Percentiles rank a stretch among this genome's conserved stretches.
Evolutionary conservation across 1,284 basidiomycete genomes (phyloP).

Genomic region (Phellinidium pouzarii): DNA sequence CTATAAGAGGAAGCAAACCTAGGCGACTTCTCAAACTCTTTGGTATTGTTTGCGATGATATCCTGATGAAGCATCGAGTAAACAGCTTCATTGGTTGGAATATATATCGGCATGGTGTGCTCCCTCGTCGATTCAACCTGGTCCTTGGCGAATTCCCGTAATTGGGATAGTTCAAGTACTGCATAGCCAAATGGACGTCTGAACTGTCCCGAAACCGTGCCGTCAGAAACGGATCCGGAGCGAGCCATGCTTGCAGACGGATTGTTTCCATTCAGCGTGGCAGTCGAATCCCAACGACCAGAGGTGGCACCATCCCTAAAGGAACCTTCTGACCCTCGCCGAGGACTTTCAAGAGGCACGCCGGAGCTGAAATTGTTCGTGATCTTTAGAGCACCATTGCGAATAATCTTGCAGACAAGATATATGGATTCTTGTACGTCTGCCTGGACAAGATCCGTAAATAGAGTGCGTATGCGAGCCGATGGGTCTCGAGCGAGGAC

Average conservation of each 20-base stretch:
- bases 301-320: slow-evolving; percentile 25
- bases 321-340: slow-evolving; percentile 49
- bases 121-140: slow-evolving; percentile 60
- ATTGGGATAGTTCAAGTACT: slow-evolving; percentile 77
- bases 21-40: slow-evolving; percentile 80
- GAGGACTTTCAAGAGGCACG: slow-evolving; percentile 35
- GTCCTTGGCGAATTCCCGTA: slow-evolving; percentile 62
- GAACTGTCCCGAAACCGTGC: slow-evolving; percentile 33
- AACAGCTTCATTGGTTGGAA: slow-evolving; percentile 75
- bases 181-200: slow-evolving; percentile 93
- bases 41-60: slow-evolving; percentile 75
- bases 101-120: slow-evolving; percentile 84
- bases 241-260: slow-evolving; percentile 24
- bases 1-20: slow-evolving; percentile 43
- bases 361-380: slow-evolving; percentile 48
- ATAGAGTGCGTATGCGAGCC: slow-evolving; percentile 74
- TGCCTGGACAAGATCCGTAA: slow-evolving; percentile 79
- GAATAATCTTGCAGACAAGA: slow-evolving; percentile 85
- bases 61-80: slow-evolving; percentile 95
- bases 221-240: slow-evolving; percentile 13
- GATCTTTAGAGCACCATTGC: slow-evolving; percentile 83
- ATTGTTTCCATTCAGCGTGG: slow-evolving; percentile 24
- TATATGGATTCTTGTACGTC: slow-evolving; percentile 83
- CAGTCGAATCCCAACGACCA: slow-evolving; percentile 21
- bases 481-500: slow-evolving; percentile 71